Evolutionary conservation across 805 yeast genomes (phyloP).

Genomic region (Candida xiaguanensis): DNA sequence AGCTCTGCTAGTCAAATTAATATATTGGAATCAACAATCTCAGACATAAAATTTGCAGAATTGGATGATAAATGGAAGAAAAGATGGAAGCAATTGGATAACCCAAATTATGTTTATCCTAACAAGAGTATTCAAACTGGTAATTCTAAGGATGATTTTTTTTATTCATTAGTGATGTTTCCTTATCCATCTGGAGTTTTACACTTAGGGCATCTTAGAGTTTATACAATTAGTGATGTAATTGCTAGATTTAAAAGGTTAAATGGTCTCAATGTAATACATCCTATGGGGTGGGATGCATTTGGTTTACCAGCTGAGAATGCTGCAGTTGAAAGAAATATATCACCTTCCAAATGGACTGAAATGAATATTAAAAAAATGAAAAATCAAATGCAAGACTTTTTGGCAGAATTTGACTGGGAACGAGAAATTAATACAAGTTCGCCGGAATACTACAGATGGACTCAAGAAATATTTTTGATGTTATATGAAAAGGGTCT

Average conservation of each 20-base stretch:
- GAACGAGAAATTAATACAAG: slow-evolving; percentile 85
- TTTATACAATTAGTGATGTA: slow-evolving; percentile 86
- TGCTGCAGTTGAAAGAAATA: slow-evolving; percentile 86
- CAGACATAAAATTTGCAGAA: slow-evolving; percentile 15
- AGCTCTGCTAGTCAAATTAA: background rate
- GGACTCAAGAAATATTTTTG: slow-evolving; percentile 86
- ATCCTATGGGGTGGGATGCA: slow-evolving; percentile 99
- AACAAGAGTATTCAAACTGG: slow-evolving; percentile 16
- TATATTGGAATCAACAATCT: background rate
- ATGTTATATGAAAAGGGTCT: slow-evolving; percentile 69
- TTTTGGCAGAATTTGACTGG: slow-evolving; percentile 93
- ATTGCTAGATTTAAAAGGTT: slow-evolving; percentile 74
- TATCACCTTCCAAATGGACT: slow-evolving; percentile 85
- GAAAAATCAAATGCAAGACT: slow-evolving; percentile 74
- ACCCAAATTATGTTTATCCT: slow-evolving; percentile 34
- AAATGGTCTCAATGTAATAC: slow-evolving; percentile 74
- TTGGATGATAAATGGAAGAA: slow-evolving; percentile 53
- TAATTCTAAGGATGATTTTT: slow-evolving; percentile 16
- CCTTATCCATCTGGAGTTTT: slow-evolving; percentile 94
- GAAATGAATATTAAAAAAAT: slow-evolving; percentile 71
- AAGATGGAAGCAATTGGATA: slow-evolving; percentile 42
- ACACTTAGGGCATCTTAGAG: slow-evolving; percentile 93
- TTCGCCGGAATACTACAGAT: slow-evolving; percentile 80
- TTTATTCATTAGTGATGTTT: slow-evolving; percentile 80
- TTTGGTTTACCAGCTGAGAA: slow-evolving; percentile 98